Evolutionary conservation across 192 early-diverging fungal genomes (phyloP).

Genomic region (Coemansia sp.): DNA sequence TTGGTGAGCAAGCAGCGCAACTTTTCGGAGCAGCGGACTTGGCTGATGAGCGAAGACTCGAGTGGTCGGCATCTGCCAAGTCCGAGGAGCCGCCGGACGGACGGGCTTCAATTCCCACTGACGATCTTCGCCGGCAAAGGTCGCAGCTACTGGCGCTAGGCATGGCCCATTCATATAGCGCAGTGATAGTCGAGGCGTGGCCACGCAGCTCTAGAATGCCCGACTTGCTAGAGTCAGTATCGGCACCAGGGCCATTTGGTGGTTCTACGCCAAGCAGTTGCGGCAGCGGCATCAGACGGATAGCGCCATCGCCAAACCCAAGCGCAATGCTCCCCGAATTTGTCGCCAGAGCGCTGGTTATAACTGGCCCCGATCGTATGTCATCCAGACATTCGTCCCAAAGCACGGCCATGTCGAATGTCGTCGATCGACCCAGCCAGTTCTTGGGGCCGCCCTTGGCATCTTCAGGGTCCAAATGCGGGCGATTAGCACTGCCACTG

Average conservation of each 20-base stretch:
- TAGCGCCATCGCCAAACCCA: constrained; percentile 24
- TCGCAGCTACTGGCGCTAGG: neutral
- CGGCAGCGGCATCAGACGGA: constrained; percentile 27
- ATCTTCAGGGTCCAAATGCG: constrained; percentile 22
- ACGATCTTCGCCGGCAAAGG: constrained; percentile 1
- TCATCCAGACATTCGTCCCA: constrained; percentile 36
- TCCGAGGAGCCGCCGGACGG: neutral
- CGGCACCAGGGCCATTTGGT: neutral
- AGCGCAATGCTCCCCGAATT: constrained; percentile 19
- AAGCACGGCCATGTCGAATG: constrained; percentile 24
- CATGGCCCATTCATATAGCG: constrained; percentile 34
- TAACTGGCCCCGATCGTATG: constrained; percentile 4
- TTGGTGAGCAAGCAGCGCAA: neutral
- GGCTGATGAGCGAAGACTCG: neutral
- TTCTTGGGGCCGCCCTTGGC: constrained; percentile 15
- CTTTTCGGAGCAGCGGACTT: neutral
- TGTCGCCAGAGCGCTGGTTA: constrained; percentile 22
- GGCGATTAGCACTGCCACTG: constrained; percentile 49
- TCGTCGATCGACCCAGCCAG: constrained; percentile 34
- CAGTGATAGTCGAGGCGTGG: constrained; percentile 29
- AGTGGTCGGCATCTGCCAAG: neutral
- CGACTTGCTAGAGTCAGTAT: neutral
- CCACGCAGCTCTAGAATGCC: constrained; percentile 15
- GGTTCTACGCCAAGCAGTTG: constrained; percentile 5
- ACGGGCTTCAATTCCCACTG: neutral